phyloP scores from a whole-genome alignment of 208 protist species.

The Leishmania aethiopica region DNA sequence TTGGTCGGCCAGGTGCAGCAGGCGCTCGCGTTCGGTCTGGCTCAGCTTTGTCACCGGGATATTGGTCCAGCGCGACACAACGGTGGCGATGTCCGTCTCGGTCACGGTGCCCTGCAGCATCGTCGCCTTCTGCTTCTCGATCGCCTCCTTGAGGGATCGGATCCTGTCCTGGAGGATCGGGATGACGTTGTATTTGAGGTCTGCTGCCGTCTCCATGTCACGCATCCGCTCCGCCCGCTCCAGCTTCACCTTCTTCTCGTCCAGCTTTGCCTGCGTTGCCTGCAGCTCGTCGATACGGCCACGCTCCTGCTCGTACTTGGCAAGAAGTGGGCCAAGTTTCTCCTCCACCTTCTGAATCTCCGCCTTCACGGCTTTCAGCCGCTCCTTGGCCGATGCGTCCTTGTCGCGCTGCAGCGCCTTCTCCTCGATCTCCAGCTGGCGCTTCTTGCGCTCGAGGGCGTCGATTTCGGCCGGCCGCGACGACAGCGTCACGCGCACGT shows the following conservation, averaged over 20 bases:
- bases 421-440: constrained; percentile 91
- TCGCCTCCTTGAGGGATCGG: constrained; percentile 66
- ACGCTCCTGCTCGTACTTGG: constrained; percentile 87
- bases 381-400: constrained; percentile 64
- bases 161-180: constrained; percentile 93
- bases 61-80: constrained; percentile 97
- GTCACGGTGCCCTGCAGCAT: constrained; percentile 96
- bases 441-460: constrained; percentile 82
- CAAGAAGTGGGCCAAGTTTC: constrained; percentile 76
- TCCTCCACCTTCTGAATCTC: constrained; percentile 84
- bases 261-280: constrained; percentile 85
- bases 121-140: constrained; percentile 65
- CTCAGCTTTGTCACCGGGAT: constrained; percentile 96
- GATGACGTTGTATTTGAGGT: constrained; percentile 97
- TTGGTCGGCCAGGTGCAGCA: constrained; percentile 84
- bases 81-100: constrained; percentile 93
- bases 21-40: constrained; percentile 90
- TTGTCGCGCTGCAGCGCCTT: constrained; percentile 94
- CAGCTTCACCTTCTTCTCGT: constrained; percentile 90
- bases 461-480: constrained; percentile 97
- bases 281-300: constrained; percentile 87
- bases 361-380: constrained; percentile 69
- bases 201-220: constrained; percentile 92
- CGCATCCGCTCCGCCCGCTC: constrained; percentile 87
- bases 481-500: constrained; percentile 93